Base-by-base conservation (phyloP, 2,329 filamentous ascomycete species). In the Penicillium capsulatum region DNA sequence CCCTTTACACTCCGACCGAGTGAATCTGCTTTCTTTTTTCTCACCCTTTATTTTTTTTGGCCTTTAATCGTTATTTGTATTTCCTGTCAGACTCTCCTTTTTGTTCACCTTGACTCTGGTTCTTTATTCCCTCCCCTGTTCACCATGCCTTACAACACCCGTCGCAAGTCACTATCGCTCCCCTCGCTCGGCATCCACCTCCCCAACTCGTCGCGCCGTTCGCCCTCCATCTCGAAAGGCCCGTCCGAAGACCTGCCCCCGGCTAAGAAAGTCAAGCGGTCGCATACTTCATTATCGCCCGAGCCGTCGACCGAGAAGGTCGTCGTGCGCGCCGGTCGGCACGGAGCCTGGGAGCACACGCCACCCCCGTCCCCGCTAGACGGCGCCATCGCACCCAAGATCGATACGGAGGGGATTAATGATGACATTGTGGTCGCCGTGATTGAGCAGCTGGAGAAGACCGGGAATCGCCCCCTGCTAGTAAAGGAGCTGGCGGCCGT, bases 361-460 rank as follows among this genome's bases (percentile, higher is more conserved):
- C 89, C 89, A 49, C 86, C 86, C 42, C 84, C 84, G 1, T 90
- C 86, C 41, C 86, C 86, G 30, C 73, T 73, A 43, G 71, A 75
- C 34, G 70, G 58, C 48, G 61, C 51, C 50, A 54, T 57, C 42
- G 67, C 70, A 43, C 63, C 45, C 40, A 83, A 82, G 60, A 78
- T 92, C 59, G 85, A 94, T 63, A 77, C 88, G 36, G 83, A 89
- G 50, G 80, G 81, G 27, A 90, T 97, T 67, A 88, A 90, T 61
- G 92, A 98, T 65, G 89, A 95, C 59, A 94, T 98, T 55, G 91
- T 98, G 36, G 84, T 94, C 61, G 88, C 81, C 11, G 88, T 94
- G 34, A 87, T 97, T 57, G 70, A 86, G 54, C 89, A 94, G 68
- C 73, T 98, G 40, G 83, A 95, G 65, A 84, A 84, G 63, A 94